Evolutionary conservation across 352 stramenopile species (phyloP), one percentile per base, ranked within the genome.

Genomic region (Aphanomyces cochlioides): DNA sequence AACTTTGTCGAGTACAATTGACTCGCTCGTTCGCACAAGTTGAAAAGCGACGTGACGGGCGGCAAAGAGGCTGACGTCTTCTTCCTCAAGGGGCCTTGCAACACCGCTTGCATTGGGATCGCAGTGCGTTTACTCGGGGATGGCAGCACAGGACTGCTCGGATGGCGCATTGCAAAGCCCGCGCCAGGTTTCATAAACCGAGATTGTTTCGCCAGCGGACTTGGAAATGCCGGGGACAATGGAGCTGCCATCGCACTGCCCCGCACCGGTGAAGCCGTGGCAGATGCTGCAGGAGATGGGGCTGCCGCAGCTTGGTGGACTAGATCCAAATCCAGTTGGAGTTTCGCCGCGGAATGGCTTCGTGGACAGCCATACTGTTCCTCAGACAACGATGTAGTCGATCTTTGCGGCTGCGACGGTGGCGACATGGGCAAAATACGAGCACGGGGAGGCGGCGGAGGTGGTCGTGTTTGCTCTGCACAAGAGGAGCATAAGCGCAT

Each of bases 401-500:
- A 28, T 28, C 28, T 28, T 28, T 28, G 28, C 28, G 28, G 28
- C 28, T 28, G 28, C 28, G 28, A 28, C 28, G 28, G 28, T 28
- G 28, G 28, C 28, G 28, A 28, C 28, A 2, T 28, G 28, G 28
- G 28, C 28, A 28, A 28, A 28, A 28, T 28, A 28, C 28, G 28
- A 28, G 7, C 28, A 10, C 19, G 54, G 5, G 34, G 54, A 10
- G 34, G 54, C 37, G n/a, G 54, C 19, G 54, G 54, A 7, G 54
- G 28, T 39, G 17, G 19, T 7, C 28, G 17, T 28, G 54, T 37
- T 12, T n/a, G 10, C 17, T 28, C 21, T 17, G 19, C 10, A 39
- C 86, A 93, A 36, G 77, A 43, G 38, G 76, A 80, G 61, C 86
- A 93, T 48, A 93, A 86, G 12, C 83, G 81, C 28, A 92, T 50